Evolutionary conservation across 2,329 filamentous ascomycete species (phyloP), one percentile per base, ranked within the genome.

Genomic region (Cladophialophora exuberans): DNA sequence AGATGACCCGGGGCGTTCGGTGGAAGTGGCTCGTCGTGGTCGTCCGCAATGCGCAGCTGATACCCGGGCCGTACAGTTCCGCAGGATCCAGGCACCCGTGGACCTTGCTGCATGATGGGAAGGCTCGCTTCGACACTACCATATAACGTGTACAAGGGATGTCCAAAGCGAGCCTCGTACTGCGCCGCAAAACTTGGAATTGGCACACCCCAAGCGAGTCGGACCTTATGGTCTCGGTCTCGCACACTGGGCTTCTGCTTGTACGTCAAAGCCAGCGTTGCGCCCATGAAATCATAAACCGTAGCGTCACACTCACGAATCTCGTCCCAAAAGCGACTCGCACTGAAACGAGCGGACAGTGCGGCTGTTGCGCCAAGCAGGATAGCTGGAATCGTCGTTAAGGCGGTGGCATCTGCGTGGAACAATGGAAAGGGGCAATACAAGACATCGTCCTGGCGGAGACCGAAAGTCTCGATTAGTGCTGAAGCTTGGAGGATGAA

Each of bases 271-370:
- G 54, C 54, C 10, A 57, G 35, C 6, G 54, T 57, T 6, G 54
- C 54, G n/a, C 54, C 54, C 54, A 57, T 57, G 28, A 57, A 57
- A 36, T 57, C 54, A 26, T 52, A 57, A 30, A 57, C 54, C 3
- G 54, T 57, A 15, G 54, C 54, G 13, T 43, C 17, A 6, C 31
- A 22, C 4, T 20, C 41, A 30, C 54, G 48, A 23, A 57, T 50
- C 41, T 57, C 50, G 31, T 57, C 49, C 49, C 49, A 54, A 44
- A 57, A 54, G 18, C 33, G 33, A 38, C 55, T 57, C 18, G 50
- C 51, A 30, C 55, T 54, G 41, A 43, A 57, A 2, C 55, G 51
- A 7, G 44, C 44, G 11, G 55, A 54, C 7, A 57, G n/a, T 6
- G 54, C 54, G 7, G 54, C 54, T 1, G 44, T 45, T 3, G 54